Percentiles rank a stretch among this genome's conserved stretches.
Conservation (phyloP, 179 eudicot species). For the Spinacia oleracea region DNA sequence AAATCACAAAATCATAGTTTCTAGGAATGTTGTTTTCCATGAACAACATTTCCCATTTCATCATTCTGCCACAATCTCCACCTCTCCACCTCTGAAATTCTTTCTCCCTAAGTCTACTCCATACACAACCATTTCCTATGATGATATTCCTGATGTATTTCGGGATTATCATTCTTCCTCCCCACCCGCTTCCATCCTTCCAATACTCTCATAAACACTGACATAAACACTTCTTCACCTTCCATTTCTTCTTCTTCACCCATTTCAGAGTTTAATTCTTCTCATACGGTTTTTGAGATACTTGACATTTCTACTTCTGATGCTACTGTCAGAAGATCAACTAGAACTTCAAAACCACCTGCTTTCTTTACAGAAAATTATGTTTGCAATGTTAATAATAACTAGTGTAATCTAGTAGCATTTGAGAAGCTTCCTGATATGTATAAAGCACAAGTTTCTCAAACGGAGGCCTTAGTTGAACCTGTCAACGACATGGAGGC, state of each 20-base stretch:
- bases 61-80: background rate
- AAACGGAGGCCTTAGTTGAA: background rate
- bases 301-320: background rate
- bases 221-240: background rate
- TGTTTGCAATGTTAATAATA: background rate
- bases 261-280: no score
- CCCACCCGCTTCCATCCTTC: no score
- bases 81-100: background rate
- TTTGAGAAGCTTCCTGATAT: fast-evolving
- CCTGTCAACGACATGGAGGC: no score
- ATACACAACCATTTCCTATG: background rate
- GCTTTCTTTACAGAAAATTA: background rate
- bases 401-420: background rate
- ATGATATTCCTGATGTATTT: background rate
- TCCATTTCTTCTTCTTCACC: background rate
- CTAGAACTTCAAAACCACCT: background rate
- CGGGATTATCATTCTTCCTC: background rate
- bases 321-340: background rate
- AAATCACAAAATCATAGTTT: background rate
- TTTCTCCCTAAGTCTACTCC: background rate
- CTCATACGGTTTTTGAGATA: no score
- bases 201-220: background rate
- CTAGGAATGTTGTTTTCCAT: background rate
- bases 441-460: background rate
- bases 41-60: slow-evolving; percentile 3